phyloP scores from a whole-genome alignment of 1,284 basidiomycete genomes.

The Leccinum brunneo-olivaceum region DNA sequence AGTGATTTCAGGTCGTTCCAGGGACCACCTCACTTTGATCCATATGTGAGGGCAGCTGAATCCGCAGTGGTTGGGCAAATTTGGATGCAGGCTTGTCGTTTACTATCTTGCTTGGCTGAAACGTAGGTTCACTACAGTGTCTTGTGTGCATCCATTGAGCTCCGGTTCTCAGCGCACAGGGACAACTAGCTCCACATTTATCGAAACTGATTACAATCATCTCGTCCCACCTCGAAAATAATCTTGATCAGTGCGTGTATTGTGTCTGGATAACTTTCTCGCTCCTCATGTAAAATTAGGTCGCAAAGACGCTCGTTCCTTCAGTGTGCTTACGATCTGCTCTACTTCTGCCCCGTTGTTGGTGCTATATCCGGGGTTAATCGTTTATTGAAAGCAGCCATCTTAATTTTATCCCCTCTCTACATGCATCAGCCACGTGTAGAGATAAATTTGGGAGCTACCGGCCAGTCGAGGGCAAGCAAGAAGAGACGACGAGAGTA shows the following conservation, averaged over 20 bases:
- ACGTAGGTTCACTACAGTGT: constrained; percentile 35
- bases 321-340: constrained; percentile 36
- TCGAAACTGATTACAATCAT: constrained; percentile 45
- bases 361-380: constrained; percentile 46
- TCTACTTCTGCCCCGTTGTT: constrained; percentile 41
- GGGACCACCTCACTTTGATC: constrained; percentile 46
- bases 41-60: constrained; percentile 47
- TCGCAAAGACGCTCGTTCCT: constrained; percentile 40
- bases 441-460: constrained; percentile 15
- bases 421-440: constrained; percentile 37
- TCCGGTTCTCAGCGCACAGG: constrained; percentile 37
- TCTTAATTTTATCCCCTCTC: constrained; percentile 46
- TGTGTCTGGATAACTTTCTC: not conserved
- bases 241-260: constrained; percentile 41
- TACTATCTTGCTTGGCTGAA: constrained; percentile 43
- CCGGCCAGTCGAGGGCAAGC: constrained; percentile 46
- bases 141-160: constrained; percentile 6
- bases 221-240: constrained; percentile 56
- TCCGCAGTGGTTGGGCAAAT: constrained; percentile 46
- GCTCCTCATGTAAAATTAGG: constrained; percentile 28
- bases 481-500: constrained; percentile 74
- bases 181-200: constrained; percentile 47
- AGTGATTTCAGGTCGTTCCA: constrained; percentile 22
- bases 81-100: constrained; percentile 45
- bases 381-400: constrained; percentile 49